Evolutionary conservation across 306 rosid genomes (phyloP).

Genomic region (Lathyrus sativus): DNA sequence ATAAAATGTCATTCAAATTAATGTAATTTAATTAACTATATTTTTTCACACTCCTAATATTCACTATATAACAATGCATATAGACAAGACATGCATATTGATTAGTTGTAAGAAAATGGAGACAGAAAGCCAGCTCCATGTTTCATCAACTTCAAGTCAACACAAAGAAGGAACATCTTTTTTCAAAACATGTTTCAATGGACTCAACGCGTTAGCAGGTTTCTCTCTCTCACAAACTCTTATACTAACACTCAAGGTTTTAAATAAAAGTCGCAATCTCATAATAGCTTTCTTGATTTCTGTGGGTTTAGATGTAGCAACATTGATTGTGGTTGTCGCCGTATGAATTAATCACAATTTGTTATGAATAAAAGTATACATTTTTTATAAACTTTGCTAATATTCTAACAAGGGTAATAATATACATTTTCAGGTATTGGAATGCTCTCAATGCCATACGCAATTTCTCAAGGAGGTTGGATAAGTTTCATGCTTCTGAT

Average conservation of each 20-base stretch:
- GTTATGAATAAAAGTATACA: too few relatives aligned
- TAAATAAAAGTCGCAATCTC: too few relatives aligned
- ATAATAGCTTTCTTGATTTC: too few relatives aligned
- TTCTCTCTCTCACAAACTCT: background rate
- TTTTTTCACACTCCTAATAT: background rate
- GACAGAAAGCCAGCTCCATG: constrained; percentile 48
- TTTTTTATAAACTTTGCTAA: too few relatives aligned
- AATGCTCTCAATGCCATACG: constrained; percentile 72
- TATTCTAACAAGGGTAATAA: background rate
- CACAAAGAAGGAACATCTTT: constrained; percentile 56
- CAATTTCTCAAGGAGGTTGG: constrained; percentile 81
- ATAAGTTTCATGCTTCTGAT: constrained; percentile 53
- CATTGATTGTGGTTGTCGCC: too few relatives aligned
- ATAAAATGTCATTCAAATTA: too few relatives aligned
- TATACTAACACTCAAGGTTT: background rate
- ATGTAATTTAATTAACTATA: too few relatives aligned
- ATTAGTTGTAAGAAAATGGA: constrained; percentile 45
- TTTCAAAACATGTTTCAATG: constrained; percentile 69
- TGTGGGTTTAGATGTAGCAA: too few relatives aligned
- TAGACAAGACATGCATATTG: background rate
- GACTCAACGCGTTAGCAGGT: constrained; percentile 70
- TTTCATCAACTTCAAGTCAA: constrained; percentile 36
- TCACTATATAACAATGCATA: background rate
- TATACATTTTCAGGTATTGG: constrained; percentile 62
- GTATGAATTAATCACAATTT: background rate